Conservation (phyloP, 495 filamentous ascomycete genomes). For the Darksidea phi region DNA sequence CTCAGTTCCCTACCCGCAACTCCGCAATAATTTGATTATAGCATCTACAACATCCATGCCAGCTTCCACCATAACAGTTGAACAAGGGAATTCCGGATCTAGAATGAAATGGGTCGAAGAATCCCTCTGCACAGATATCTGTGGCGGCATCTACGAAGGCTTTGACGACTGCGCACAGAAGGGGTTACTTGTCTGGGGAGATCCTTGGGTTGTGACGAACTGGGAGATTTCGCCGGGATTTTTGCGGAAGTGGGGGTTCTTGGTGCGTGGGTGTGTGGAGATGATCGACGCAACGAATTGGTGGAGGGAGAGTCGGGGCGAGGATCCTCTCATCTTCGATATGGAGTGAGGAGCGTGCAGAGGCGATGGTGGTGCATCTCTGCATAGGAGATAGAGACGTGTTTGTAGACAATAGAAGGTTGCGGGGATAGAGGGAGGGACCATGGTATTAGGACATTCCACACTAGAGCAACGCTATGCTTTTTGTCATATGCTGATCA, state of each 20-base stretch:
- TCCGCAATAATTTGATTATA: slow-evolving; percentile 20
- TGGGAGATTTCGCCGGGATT: slow-evolving; percentile 27
- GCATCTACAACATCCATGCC: too few relatives aligned
- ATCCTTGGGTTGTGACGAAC: slow-evolving; percentile 18
- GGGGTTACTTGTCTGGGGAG: slow-evolving; percentile 22
- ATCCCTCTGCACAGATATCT: slow-evolving; percentile 17
- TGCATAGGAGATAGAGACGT: too few relatives aligned
- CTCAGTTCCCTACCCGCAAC: slow-evolving; percentile 4
- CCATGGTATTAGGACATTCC: too few relatives aligned
- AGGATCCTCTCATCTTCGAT: too few relatives aligned
- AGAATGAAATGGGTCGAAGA: slow-evolving; percentile 8
- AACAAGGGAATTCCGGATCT: neutral
- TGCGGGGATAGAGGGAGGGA: too few relatives aligned
- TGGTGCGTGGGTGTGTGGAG: slow-evolving; percentile 17
- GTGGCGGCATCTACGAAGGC: slow-evolving; percentile 23
- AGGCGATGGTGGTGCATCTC: too few relatives aligned
- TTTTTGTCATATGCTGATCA: too few relatives aligned
- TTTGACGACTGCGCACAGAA: slow-evolving; percentile 6
- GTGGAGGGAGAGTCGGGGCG: slow-evolving; percentile 16
- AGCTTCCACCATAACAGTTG: too few relatives aligned
- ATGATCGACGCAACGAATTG: slow-evolving; percentile 7
- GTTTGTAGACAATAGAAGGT: too few relatives aligned
- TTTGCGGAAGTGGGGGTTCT: slow-evolving; percentile 23
- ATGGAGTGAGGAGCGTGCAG: too few relatives aligned
- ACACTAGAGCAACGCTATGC: too few relatives aligned